These are phyloP conservation scores for Candida andamanensis DNA, from an alignment of 805 yeast genomes.

Conservation along the genomic window DNA sequence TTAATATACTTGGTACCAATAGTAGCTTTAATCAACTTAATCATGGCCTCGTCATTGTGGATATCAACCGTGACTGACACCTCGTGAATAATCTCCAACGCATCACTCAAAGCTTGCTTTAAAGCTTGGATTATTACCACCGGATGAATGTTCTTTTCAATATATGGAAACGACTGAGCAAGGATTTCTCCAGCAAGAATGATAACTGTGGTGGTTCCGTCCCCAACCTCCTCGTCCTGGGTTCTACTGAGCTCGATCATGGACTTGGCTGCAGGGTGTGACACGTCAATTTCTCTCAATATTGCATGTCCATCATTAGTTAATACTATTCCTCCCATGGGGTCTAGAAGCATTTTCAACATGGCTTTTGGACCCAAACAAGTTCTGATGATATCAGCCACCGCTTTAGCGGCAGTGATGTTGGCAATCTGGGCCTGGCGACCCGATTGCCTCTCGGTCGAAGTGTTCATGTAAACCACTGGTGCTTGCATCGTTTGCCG, in stretches of 20 bases:
- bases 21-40: constrained; percentile 78
- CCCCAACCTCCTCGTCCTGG: constrained; percentile 98
- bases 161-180: constrained; percentile 91
- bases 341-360: constrained; percentile 96
- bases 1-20: constrained; percentile 94
- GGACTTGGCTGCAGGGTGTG: constrained; percentile 98
- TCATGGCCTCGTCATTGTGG: constrained; percentile 80
- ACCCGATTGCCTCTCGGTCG: constrained; percentile 90
- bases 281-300: constrained; percentile 91
- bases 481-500: constrained; percentile 39
- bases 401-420: constrained; percentile 99
- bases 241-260: constrained; percentile 97
- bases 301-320: constrained; percentile 99
- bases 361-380: constrained; percentile 99
- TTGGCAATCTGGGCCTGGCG: constrained; percentile 96
- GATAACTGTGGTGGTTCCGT: constrained; percentile 96
- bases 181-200: constrained; percentile 95
- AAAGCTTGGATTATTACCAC: constrained; percentile 93
- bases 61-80: constrained; percentile 83
- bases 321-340: constrained; percentile 92
- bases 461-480: constrained; percentile 56
- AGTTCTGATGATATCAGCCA: constrained; percentile 94
- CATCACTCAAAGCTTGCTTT: constrained; percentile 86
- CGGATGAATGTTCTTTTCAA: constrained; percentile 94
- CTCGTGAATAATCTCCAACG: constrained; percentile 77